Evolutionary conservation across 352 stramenopile species (phyloP), one percentile per base, ranked within the genome.

Genomic region (Phytopythium kandeliae): DNA sequence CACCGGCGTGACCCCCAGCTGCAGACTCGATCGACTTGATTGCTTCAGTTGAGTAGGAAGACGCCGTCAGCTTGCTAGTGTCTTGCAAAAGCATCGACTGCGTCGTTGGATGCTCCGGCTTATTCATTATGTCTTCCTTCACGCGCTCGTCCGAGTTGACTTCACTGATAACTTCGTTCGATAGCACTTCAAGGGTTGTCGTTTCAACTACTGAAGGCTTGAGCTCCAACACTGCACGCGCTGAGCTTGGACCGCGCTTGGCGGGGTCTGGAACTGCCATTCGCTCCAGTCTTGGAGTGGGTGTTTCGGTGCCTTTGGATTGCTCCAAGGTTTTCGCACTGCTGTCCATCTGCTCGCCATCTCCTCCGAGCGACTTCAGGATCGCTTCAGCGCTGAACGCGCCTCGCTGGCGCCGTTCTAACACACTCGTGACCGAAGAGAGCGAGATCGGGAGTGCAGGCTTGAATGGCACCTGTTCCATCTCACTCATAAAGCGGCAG

Each of bases 341-440:
- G 8, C 4, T 11, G 13, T 30, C 19, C 6, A 4, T n/a, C 28
- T 21, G 4, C 31, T 36, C 17, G n/a, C 31, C 41, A 10, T 1
- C 30, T 12, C 33, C 45, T 10, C 7, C 19, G 7, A 48, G 25
- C 26, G 42, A 36, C 42, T 48, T 48, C 13, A 48, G 15, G 15
- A 48, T 48, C 25, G 30, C 42, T 15, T 13, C 42, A n/a, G 42
- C 15, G 26, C 36, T 17, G 12, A 26, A 45, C 35, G 21, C 26
- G 3, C 53, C 49, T 48, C 60, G 63, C 22, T 57, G 55, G 24
- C 65, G 61, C 7, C 48, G 37, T 15, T 68, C 62, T 24, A 74
- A 43, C 11, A 74, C 33, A 22, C 49, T 21, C 21, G 38, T 43
- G 26, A 70, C 61, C 16, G 58, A 55, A 26, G 54, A 55, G 6